A percentile compares a stretch with the other conserved stretches of the same genome.
These are phyloP conservation scores for Rhodocollybia butyracea DNA, from an alignment of 768 basidiomycete species.

Conservation along the genomic window DNA sequence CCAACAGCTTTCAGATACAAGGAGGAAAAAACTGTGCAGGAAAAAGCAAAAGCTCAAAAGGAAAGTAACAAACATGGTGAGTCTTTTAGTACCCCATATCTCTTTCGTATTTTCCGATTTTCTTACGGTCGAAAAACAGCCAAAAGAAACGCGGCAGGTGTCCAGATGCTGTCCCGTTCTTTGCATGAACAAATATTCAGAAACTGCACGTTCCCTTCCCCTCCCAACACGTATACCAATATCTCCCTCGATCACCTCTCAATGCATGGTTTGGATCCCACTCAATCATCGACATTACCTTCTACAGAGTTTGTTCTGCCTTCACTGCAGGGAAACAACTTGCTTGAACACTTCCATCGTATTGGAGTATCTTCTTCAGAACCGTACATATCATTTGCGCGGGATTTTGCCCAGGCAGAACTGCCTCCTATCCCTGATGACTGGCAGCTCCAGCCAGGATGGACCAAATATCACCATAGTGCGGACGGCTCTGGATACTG, in stretches of 20 bases:
- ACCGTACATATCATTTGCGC: constrained; percentile 75
- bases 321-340: constrained; percentile 71
- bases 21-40: constrained; percentile 5
- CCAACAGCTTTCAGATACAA: constrained; percentile 5
- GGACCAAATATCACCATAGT: constrained; percentile 80
- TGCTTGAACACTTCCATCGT: constrained; percentile 86
- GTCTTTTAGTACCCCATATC: not conserved
- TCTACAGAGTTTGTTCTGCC: constrained; percentile 82
- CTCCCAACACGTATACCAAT: constrained; percentile 57
- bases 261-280: constrained; percentile 78
- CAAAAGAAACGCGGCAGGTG: constrained; percentile 86
- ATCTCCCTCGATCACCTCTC: constrained; percentile 80
- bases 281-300: constrained; percentile 77
- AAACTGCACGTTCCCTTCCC: constrained; percentile 59
- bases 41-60: not conserved
- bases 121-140: constrained; percentile 28
- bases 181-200: constrained; percentile 84
- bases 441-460: constrained; percentile 62
- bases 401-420: constrained; percentile 44
- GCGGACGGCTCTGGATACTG: constrained; percentile 75
- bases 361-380: constrained; percentile 68
- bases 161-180: constrained; percentile 83
- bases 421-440: constrained; percentile 58
- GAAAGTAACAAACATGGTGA: constrained; percentile 9
- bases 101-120: not conserved